Evolutionary conservation across 148 eudicot species (phyloP).

Genomic region (Pouteria glomerata): DNA sequence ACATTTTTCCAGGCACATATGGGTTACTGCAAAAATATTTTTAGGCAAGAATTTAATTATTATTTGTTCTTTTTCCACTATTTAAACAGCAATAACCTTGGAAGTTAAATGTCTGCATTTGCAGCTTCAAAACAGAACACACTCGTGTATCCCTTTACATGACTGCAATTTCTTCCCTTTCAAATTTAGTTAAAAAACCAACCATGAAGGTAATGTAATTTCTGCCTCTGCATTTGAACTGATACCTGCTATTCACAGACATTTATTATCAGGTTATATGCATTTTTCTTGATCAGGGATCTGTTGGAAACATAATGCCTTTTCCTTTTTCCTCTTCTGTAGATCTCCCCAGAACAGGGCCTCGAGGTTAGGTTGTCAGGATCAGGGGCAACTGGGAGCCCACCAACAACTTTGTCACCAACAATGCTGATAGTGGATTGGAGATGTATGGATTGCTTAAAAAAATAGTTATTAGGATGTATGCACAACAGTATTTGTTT

Average conservation of each 20-base stretch:
- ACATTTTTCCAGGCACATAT: background rate
- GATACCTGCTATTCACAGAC: background rate
- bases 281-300: background rate
- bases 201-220: conserved; percentile 49
- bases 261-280: too few relatives aligned
- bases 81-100: conserved; percentile 2
- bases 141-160: conserved; percentile 63
- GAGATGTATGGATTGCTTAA: conserved; percentile 55
- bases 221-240: background rate
- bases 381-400: conserved; percentile 68
- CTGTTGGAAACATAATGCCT: background rate
- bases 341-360: conserved; percentile 74
- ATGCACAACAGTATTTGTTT: conserved; percentile 5
- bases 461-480: background rate
- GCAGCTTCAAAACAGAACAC: conserved; percentile 83
- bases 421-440: conserved; percentile 61
- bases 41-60: background rate
- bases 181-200: conserved; percentile 72
- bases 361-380: conserved; percentile 75
- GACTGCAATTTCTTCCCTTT: conserved; percentile 79
- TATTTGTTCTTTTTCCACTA: background rate
- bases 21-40: background rate
- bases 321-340: conserved; percentile 11
- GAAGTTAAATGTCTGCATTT: conserved; percentile 10
- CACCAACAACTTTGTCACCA: conserved; percentile 89